Conservation (phyloP, 352 stramenopile species). For the Peronospora farinosa region DNA sequence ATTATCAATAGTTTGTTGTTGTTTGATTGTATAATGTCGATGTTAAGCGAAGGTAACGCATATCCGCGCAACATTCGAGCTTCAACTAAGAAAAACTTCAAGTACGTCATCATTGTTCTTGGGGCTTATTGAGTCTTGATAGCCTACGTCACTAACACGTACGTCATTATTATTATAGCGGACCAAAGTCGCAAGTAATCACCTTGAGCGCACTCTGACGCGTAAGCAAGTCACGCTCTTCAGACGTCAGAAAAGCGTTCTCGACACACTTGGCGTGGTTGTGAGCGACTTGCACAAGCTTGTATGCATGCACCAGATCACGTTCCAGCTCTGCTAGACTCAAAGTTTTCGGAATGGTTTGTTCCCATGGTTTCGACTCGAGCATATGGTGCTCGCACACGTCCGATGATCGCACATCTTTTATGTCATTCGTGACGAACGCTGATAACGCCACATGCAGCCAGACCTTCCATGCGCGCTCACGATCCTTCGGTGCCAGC, state of each 20-base stretch:
- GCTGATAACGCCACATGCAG: slow-evolving; percentile 32
- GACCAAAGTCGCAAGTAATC: slow-evolving; percentile 30
- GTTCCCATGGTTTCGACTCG: slow-evolving; percentile 32
- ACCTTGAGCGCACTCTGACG: slow-evolving; percentile 42
- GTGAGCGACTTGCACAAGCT: slow-evolving; percentile 49
- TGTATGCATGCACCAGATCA: slow-evolving; percentile 46
- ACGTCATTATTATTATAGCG: slow-evolving; percentile 1
- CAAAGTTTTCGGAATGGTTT: slow-evolving; percentile 37
- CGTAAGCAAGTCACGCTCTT: slow-evolving; percentile 41
- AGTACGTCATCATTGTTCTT: too few relatives aligned
- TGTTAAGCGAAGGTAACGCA: slow-evolving; percentile 16
- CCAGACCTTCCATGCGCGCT: slow-evolving; percentile 31
- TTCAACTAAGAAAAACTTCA: too few relatives aligned
- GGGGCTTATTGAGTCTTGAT: too few relatives aligned
- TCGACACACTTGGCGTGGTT: slow-evolving; percentile 24
- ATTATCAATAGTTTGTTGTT: neutral
- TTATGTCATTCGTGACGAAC: slow-evolving; percentile 26
- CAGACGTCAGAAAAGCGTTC: slow-evolving; percentile 28
- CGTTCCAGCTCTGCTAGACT: slow-evolving; percentile 29
- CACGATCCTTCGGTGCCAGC: slow-evolving; percentile 20
- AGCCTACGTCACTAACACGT: neutral
- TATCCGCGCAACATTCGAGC: slow-evolving; percentile 17
- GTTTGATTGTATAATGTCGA: neutral
- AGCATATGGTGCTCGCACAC: slow-evolving; percentile 27
- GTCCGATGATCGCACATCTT: slow-evolving; percentile 20